These are phyloP conservation scores for Lipomyces yamadae DNA, from an alignment of 805 yeast species.

Conservation along the genomic window DNA sequence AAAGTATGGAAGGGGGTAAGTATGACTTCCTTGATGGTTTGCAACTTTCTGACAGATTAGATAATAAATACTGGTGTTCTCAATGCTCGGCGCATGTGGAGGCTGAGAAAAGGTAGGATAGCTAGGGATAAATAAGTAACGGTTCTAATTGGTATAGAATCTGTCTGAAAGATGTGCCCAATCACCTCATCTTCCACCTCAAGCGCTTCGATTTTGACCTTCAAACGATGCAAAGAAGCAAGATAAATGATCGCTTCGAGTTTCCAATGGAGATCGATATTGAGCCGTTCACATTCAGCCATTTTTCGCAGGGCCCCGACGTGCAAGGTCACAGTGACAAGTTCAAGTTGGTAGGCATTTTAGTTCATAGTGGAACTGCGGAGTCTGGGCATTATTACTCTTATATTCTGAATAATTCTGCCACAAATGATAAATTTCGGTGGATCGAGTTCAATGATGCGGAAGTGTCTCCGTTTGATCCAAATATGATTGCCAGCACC, in stretches of 20 bases:
- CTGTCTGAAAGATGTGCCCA: constrained; percentile 32
- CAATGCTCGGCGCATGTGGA: constrained; percentile 32
- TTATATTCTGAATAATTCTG: constrained; percentile 24
- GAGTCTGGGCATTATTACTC: constrained; percentile 37
- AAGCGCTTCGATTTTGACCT: constrained; percentile 37
- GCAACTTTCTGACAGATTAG: constrained; percentile 3
- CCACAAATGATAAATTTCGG: constrained; percentile 4
- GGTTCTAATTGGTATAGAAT: constrained; percentile 6
- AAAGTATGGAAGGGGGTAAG: constrained; percentile 32
- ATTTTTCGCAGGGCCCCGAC: constrained; percentile 9
- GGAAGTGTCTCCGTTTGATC: constrained; percentile 30
- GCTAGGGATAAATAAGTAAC: background rate
- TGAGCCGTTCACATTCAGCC: constrained; percentile 24
- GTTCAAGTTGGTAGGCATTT: constrained; percentile 26
- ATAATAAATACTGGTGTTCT: constrained; percentile 35
- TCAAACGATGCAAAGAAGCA: constrained; percentile 36
- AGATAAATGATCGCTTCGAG: constrained; percentile 33
- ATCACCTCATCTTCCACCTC: constrained; percentile 33
- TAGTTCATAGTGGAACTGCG: constrained; percentile 36
- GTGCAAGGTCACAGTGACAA: constrained; percentile 6
- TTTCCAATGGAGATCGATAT: constrained; percentile 31
- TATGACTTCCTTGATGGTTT: background rate
- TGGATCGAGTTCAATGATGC: constrained; percentile 36
- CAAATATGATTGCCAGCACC: constrained; percentile 16
- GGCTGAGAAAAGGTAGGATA: constrained; percentile 24